These are phyloP conservation scores for Penicillium nordicum DNA, from an alignment of 2,329 filamentous ascomycete species.

Conservation along the genomic window DNA sequence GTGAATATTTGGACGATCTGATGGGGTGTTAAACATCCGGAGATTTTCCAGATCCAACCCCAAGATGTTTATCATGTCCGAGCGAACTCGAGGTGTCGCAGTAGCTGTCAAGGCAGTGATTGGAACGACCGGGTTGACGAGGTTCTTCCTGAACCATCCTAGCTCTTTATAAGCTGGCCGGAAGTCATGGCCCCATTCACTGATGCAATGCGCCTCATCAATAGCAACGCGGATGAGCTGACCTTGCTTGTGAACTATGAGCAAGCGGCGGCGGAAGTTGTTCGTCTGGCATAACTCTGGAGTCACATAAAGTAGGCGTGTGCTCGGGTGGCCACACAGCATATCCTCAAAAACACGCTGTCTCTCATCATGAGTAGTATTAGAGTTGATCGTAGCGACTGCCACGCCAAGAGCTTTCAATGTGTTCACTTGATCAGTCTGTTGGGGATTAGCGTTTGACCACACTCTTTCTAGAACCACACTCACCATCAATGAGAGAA, in stretches of 20 bases:
- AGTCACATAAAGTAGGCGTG: conserved; percentile 84
- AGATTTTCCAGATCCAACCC: conserved; percentile 63
- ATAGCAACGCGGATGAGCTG: conserved; percentile 86
- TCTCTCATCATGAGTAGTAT: conserved; percentile 64
- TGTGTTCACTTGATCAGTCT: conserved; percentile 90
- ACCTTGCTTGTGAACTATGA: conserved; percentile 70
- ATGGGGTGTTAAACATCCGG: conserved; percentile 77
- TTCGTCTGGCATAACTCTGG: conserved; percentile 80
- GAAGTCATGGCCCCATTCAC: conserved; percentile 97
- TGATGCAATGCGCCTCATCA: conserved; percentile 95
- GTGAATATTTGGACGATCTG: conserved; percentile 79
- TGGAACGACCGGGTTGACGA: conserved; percentile 72
- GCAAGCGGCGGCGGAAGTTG: conserved; percentile 70
- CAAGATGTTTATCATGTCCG: conserved; percentile 77
- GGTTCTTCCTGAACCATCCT: conserved; percentile 70
- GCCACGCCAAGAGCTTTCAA: conserved; percentile 70
- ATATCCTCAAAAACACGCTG: conserved; percentile 73
- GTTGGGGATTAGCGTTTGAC: conserved; percentile 1
- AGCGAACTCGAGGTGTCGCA: conserved; percentile 73
- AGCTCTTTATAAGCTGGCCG: conserved; percentile 86
- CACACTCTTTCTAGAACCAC: background rate
- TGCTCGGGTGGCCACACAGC: conserved; percentile 79
- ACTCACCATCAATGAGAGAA: conserved; percentile 80
- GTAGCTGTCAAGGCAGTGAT: conserved; percentile 93
- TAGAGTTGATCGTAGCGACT: conserved; percentile 84